Conservation (phyloP, 1,139 yeast species). For the Kurtzmaniella quercitrusa region DNA sequence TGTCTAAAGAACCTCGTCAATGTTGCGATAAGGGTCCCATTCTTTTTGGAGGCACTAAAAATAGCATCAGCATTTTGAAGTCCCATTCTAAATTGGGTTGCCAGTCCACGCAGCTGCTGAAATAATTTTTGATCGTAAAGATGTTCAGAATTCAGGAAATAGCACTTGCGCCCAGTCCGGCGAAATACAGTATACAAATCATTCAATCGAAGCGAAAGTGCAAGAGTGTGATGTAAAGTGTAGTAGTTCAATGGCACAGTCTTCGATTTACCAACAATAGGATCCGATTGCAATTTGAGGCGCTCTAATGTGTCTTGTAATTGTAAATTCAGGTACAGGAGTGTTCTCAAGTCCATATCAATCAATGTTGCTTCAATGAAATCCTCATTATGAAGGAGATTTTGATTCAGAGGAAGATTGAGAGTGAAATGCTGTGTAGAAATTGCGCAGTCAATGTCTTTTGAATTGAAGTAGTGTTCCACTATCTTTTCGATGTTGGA, state of each 20-base stretch:
- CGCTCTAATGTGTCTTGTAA: not conserved
- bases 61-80: constrained; percentile 36
- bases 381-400: constrained; percentile 14
- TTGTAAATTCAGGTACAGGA: constrained; percentile 14
- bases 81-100: constrained; percentile 22
- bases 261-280: constrained; percentile 6
- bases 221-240: constrained; percentile 47
- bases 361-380: constrained; percentile 32
- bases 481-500: constrained; percentile 1
- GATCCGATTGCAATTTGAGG: not conserved
- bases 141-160: constrained; percentile 38
- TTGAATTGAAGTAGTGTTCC: constrained; percentile 5
- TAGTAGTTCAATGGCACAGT: constrained; percentile 24
- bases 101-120: constrained; percentile 22
- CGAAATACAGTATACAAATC: constrained; percentile 44
- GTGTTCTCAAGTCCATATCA: constrained; percentile 40
- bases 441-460: constrained; percentile 3
- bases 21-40: constrained; percentile 49
- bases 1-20: constrained; percentile 48
- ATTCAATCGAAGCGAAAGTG: constrained; percentile 41
- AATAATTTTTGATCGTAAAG: constrained; percentile 38
- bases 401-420: constrained; percentile 14
- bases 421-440: constrained; percentile 8
- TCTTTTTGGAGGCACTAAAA: constrained; percentile 46
- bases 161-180: constrained; percentile 41